Evolutionary conservation across 1,284 basidiomycete species (phyloP).

Genomic region (Microstroma glucosiphilum): DNA sequence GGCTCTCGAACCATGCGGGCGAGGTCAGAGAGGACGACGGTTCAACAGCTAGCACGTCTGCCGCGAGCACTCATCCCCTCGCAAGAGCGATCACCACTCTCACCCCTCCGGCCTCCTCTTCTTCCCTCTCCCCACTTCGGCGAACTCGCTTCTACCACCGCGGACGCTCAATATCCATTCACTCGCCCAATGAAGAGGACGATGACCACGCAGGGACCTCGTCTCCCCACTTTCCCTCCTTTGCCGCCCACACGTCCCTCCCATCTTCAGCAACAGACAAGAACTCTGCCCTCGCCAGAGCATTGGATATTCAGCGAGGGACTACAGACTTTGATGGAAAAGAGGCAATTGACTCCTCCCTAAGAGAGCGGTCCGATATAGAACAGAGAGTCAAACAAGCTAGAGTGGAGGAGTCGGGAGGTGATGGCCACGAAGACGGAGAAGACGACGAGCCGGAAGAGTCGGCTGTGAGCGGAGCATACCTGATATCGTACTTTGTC

Average conservation of each 20-base stretch:
- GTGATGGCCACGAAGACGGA: neutral
- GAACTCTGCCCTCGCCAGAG: neutral
- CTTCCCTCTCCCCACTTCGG: too few relatives aligned
- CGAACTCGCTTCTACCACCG: too few relatives aligned
- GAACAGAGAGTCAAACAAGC: neutral
- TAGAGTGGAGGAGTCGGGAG: neutral
- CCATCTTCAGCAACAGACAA: neutral
- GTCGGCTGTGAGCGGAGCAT: conserved; percentile 21
- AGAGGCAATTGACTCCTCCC: neutral
- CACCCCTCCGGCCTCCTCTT: too few relatives aligned
- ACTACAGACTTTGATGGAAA: neutral
- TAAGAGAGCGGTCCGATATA: neutral
- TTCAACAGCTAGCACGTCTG: too few relatives aligned
- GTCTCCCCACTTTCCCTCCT: neutral
- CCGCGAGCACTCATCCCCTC: too few relatives aligned
- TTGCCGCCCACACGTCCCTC: neutral
- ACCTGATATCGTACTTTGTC: conserved; percentile 53
- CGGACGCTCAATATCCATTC: neutral
- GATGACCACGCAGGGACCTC: neutral
- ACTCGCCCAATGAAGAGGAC: neutral
- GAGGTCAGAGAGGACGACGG: too few relatives aligned
- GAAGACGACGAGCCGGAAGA: conserved; percentile 13
- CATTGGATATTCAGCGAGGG: neutral
- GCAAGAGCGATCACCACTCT: too few relatives aligned
- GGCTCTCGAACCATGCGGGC: too few relatives aligned